Conservation (phyloP, 495 filamentous ascomycete genomes). For the Podospora tetraspora region DNA sequence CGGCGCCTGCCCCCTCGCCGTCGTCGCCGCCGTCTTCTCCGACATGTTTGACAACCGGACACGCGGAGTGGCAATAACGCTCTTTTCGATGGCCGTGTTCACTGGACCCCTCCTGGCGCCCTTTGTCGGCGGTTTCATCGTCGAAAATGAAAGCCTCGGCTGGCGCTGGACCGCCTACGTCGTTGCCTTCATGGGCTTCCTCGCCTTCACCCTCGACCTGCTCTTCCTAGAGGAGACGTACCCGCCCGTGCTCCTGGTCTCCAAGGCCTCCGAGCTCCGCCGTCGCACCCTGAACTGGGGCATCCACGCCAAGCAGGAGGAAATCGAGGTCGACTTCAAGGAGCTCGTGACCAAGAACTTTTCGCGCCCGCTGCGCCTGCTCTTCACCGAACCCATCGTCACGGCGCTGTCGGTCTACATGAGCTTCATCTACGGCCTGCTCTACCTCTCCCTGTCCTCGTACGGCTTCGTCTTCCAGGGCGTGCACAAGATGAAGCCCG, state of each 20-base stretch:
- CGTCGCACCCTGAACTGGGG: conserved; percentile 86
- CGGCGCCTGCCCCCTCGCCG: conserved; percentile 71
- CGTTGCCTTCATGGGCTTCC: conserved; percentile 67
- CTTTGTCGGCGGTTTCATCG: conserved; percentile 80
- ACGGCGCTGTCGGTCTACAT: conserved; percentile 71
- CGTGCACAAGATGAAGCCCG: conserved; percentile 61
- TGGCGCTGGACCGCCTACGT: conserved; percentile 87
- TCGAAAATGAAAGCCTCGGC: conserved; percentile 56
- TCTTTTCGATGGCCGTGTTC: conserved; percentile 83
- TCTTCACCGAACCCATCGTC: conserved; percentile 78
- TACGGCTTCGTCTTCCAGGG: conserved; percentile 75
- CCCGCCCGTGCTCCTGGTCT: conserved; percentile 70
- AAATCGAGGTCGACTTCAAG: conserved; percentile 78
- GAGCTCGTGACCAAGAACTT: conserved; percentile 83
- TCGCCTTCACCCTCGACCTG: conserved; percentile 63
- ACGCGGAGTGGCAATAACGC: conserved; percentile 72
- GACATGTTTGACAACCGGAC: conserved; percentile 81
- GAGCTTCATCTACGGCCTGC: conserved; percentile 71
- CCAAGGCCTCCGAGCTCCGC: conserved; percentile 72
- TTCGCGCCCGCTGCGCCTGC: conserved; percentile 68
- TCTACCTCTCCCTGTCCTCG: conserved; percentile 77
- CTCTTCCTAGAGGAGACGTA: conserved; percentile 80
- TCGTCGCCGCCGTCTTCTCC: conserved; percentile 82
- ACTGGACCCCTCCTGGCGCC: conserved; percentile 75
- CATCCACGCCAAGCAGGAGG: conserved; percentile 89